Evolutionary conservation across 352 stramenopile genomes (phyloP), one percentile per base, ranked within the genome.

Genomic region (Blastocystis sp.): DNA sequence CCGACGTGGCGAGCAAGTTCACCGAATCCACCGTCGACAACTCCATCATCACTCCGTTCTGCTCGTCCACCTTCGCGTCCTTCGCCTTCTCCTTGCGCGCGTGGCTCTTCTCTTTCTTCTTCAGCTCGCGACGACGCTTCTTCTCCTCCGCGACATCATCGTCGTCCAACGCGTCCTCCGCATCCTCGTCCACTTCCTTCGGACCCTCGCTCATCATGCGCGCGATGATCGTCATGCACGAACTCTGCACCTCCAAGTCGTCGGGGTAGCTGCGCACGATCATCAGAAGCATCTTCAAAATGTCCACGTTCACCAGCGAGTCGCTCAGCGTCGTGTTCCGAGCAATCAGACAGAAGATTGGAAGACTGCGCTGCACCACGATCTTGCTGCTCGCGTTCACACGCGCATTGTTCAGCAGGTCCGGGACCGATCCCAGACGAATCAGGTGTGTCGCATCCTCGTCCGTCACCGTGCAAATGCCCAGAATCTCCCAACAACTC

Each of bases 221-320:
- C 32, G 69, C 69, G 29, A 81, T 81, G 24, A 81, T 64, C 69
- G 69, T 81, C 40, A 63, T 63, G 69, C 69, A 81, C 32, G 42
- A 63, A 6, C 27, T 27, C 69, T 81, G 69, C 69, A 63, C 24
- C 44, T 81, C 69, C 46, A 29, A 6, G 40, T 81, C 69, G 34
- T 81, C 51, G 6, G 69, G 46, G 36, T 61, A 81, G n/a, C 48
- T 63, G 11, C 69, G 69, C 36, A 81, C 44, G 29, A 81, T 81
- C 69, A 64, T 81, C 69, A 81, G 46, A 40, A 81, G 69, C 48
- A 57, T 81, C 40, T 61, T 48, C 69, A 81, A 44, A 81, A 81
- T 81, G 27, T 81, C 69, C 69, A 81, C 48, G 36, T 81, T 81
- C 69, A 49, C 29, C 34, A 81, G 46, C 4, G n/a, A 42, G 18